Conservation (phyloP, 352 stramenopile species). For the Globisporangium nodosum region DNA sequence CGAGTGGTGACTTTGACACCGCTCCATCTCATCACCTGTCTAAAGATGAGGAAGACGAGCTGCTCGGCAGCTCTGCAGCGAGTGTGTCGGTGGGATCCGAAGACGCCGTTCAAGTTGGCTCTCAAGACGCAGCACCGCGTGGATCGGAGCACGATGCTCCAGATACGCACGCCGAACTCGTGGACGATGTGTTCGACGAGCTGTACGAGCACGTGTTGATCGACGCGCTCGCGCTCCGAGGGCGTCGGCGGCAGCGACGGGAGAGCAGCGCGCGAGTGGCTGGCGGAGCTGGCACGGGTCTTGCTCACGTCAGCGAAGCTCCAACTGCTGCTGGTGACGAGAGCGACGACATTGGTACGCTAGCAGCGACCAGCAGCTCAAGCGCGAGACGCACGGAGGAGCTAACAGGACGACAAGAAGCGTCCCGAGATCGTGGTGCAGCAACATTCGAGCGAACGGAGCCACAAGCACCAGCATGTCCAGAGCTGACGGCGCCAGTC, state of each 20-base stretch:
- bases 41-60: background rate
- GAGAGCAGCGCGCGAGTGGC: background rate
- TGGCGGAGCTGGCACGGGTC: background rate
- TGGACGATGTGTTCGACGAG: background rate
- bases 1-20: background rate
- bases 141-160: background rate
- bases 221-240: background rate
- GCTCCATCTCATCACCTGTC: background rate
- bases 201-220: background rate
- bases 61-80: background rate
- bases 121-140: background rate
- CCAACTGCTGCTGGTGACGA: too few species aligned
- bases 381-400: background rate
- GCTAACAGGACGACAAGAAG: background rate
- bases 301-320: background rate
- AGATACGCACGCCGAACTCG: background rate
- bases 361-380: constrained; percentile 1
- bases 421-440: too few species aligned
- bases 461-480: too few species aligned
- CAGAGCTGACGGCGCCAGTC: background rate
- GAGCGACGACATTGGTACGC: constrained; percentile 14
- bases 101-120: background rate
- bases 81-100: background rate
- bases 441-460: background rate
- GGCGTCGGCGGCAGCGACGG: background rate